These are phyloP conservation scores for Paramyrothecium roridum DNA, from an alignment of 2,329 filamentous ascomycete genomes.

Conservation along the genomic window DNA sequence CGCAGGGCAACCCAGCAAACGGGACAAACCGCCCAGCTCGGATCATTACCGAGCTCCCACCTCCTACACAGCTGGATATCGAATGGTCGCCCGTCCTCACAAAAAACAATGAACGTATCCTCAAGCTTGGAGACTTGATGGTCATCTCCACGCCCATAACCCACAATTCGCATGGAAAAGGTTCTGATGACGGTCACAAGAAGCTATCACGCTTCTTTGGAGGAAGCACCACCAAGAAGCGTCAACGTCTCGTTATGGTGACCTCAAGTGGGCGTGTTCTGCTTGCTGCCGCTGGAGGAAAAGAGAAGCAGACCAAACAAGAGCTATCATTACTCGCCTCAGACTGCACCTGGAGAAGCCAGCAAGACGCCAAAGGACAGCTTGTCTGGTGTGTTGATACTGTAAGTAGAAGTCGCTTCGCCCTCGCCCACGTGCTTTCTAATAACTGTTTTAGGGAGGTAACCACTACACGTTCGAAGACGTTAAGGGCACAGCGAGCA, in stretches of 20 bases:
- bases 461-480: constrained; percentile 94
- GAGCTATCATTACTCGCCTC: constrained; percentile 80
- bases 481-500: constrained; percentile 62
- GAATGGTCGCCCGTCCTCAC: constrained; percentile 98
- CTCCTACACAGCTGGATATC: constrained; percentile 94
- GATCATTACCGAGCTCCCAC: constrained; percentile 91
- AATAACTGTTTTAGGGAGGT: constrained; percentile 60
- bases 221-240: constrained; percentile 85
- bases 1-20: constrained; percentile 35
- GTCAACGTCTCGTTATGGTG: constrained; percentile 89
- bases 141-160: constrained; percentile 77
- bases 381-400: constrained; percentile 89
- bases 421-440: background rate
- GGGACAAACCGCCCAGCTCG: constrained; percentile 62
- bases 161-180: constrained; percentile 69
- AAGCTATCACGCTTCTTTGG: constrained; percentile 94
- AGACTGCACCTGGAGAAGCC: constrained; percentile 75
- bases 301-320: constrained; percentile 92
- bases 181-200: constrained; percentile 71
- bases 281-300: constrained; percentile 84
- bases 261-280: constrained; percentile 89
- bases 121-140: constrained; percentile 88
- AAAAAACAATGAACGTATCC: constrained; percentile 84
- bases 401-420: constrained; percentile 55
- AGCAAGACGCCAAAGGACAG: constrained; percentile 82